Evolutionary conservation across 129 eudicot genomes (phyloP), one percentile per base, ranked within the genome.

Genomic region (Artemisia argyi): DNA sequence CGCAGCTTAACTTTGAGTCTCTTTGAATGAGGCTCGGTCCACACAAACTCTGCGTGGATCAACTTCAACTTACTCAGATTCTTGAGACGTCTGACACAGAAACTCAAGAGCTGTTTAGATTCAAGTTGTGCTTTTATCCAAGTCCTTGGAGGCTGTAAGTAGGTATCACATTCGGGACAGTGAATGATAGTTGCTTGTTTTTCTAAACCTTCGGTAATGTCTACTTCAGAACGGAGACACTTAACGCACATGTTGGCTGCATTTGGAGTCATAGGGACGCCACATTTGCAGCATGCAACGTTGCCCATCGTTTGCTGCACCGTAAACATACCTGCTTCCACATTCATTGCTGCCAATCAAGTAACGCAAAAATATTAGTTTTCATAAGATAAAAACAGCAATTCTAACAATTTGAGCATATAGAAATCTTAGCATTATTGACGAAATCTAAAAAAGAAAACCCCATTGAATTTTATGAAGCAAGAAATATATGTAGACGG

Each of bases 281-380:
- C 89, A 54, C 93, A 87, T 64, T 79, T 84, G 82, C 93, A 87
- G 81, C 93, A 87, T n/a, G 82, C 58, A 52, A 87, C 87, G n/a
- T 80, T 84, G 24, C 93, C 93, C 1, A 82, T 15, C 0, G 93
- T 87, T 44, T 82, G 92, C 13, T 67, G 76, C 48, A 84, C 85
- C 15, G 63, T 71, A 71, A 84, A 84, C 85, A 84, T 81, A 1
- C 89, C 89, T 26, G 72, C 17, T 49, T 74, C 81, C 52, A 35
- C 59, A 8, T 51, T 84, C 88, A 84, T 84, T 5, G 6, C 88
- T 76, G 71, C 61, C 18, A 71, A 48, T 5, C 22, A 17, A 69
- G 65, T 16, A 6, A 15, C 42, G n/a, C 48, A 75, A 35, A 35
- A 5, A 35, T 5, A 35, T 35, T 5, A 35, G 44, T 35, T 35